Evolutionary conservation across 208 protist genomes (phyloP).

Genomic region (Trypanosoma boissoni): DNA sequence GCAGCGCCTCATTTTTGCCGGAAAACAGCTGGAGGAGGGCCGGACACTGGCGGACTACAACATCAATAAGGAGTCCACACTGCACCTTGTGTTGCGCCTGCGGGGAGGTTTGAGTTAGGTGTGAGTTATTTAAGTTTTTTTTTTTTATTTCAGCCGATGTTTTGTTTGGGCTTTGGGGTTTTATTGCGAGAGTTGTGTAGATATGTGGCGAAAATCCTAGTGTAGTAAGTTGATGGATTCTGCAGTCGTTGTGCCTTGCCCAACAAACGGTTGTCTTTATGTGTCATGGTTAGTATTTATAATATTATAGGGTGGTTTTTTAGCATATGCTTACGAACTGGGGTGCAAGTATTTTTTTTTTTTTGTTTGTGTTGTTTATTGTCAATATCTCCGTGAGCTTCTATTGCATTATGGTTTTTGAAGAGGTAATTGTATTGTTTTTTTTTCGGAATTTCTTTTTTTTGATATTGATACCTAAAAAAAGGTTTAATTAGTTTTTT

Average conservation of each 20-base stretch:
- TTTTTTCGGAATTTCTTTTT: slow-evolving; percentile 20
- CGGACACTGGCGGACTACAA: slow-evolving; percentile 98
- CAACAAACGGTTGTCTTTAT: no score
- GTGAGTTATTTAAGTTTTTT: slow-evolving; percentile 2
- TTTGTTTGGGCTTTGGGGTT: no score
- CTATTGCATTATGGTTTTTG: no score
- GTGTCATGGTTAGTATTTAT: no score
- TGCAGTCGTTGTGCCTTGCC: no score
- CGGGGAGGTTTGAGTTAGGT: slow-evolving; percentile 23
- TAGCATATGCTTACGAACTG: not conserved
- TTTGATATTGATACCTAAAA: slow-evolving; percentile 5
- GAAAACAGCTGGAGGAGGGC: slow-evolving; percentile 99
- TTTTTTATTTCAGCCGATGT: not conserved
- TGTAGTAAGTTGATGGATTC: no score
- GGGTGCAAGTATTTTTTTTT: slow-evolving; percentile 9
- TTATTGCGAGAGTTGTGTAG: no score
- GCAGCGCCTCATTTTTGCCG: slow-evolving; percentile 93
- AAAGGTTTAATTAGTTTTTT: slow-evolving; percentile 19
- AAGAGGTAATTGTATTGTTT: slow-evolving; percentile 3
- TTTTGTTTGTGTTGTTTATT: no score
- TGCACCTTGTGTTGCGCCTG: slow-evolving; percentile 98
- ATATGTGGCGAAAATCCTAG: no score
- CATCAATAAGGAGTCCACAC: slow-evolving; percentile 99
- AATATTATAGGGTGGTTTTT: not conserved
- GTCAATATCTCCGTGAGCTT: no score